Conservation (phyloP, 2,329 filamentous ascomycete genomes). For the Trichoderma pleuroti region DNA sequence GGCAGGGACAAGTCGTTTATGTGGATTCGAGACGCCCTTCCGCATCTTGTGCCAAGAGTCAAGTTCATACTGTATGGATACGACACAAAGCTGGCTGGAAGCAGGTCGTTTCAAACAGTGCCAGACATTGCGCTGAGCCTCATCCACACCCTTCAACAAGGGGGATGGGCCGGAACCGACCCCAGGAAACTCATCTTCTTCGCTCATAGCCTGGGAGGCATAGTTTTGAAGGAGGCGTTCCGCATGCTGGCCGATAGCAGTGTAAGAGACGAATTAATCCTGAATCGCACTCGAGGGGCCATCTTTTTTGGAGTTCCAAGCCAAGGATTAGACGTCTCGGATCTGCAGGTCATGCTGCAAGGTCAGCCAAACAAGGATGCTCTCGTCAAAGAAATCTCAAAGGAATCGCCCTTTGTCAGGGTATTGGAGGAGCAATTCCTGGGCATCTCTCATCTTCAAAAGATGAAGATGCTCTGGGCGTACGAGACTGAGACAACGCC, state of each 20-base stretch:
- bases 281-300: not conserved
- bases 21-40: slow-evolving; percentile 19
- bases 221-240: not conserved
- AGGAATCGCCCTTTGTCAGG: not conserved
- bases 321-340: not conserved
- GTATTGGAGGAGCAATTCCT: not conserved
- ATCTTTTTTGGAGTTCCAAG: slow-evolving; percentile 16
- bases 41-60: not conserved
- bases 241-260: not conserved
- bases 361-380: not conserved
- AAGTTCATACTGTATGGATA: slow-evolving; percentile 19
- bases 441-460: not conserved
- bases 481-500: slow-evolving; percentile 4
- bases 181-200: not conserved
- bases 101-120: not conserved
- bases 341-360: not conserved
- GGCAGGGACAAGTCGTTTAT: slow-evolving; percentile 15
- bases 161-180: not conserved
- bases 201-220: slow-evolving; percentile 12
- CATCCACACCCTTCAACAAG: not conserved
- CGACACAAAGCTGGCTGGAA: not conserved
- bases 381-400: not conserved
- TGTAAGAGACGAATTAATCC: not conserved
- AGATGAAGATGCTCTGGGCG: not conserved
- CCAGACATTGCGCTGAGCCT: not conserved